Evolutionary conservation across 805 yeast genomes (phyloP).

Genomic region (Starmerella etchellsii): DNA sequence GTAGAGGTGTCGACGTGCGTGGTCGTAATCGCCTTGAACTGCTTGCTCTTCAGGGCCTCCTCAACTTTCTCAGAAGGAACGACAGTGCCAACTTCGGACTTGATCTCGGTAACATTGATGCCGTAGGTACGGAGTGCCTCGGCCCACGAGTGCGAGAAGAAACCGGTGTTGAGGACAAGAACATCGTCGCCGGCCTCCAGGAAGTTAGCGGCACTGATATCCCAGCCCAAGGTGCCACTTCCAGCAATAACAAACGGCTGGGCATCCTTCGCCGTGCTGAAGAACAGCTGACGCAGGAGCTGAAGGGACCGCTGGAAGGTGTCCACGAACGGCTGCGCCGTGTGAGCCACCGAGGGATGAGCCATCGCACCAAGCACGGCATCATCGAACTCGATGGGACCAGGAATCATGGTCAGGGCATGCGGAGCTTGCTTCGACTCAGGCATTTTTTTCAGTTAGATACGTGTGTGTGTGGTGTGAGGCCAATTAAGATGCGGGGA

Average conservation of each 20-base stretch:
- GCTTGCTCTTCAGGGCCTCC: slow-evolving; percentile 36
- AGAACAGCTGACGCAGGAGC: slow-evolving; percentile 61
- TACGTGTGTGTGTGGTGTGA: no score
- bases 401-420: slow-evolving; percentile 54
- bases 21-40: slow-evolving; percentile 61
- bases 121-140: slow-evolving; percentile 62
- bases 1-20: slow-evolving; percentile 97
- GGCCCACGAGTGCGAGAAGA: slow-evolving; percentile 69
- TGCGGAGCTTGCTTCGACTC: slow-evolving; percentile 31
- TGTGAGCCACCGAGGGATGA: slow-evolving; percentile 78
- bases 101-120: slow-evolving; percentile 57
- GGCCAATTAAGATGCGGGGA: no score
- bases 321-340: slow-evolving; percentile 67
- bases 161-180: slow-evolving; percentile 80
- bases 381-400: slow-evolving; percentile 76
- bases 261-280: slow-evolving; percentile 49
- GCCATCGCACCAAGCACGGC: slow-evolving; percentile 68
- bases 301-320: slow-evolving; percentile 58
- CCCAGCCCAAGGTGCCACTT: slow-evolving; percentile 95
- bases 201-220: slow-evolving; percentile 68
- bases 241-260: slow-evolving; percentile 80
- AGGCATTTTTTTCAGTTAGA: no score
- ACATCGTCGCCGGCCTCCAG: slow-evolving; percentile 52
- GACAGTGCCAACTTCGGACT: slow-evolving; percentile 61
- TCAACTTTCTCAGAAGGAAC: slow-evolving; percentile 48